Evolutionary conservation across 331 rosid genomes (phyloP), one percentile per base, ranked within the genome.

Genomic region (Quercus tomentella): DNA sequence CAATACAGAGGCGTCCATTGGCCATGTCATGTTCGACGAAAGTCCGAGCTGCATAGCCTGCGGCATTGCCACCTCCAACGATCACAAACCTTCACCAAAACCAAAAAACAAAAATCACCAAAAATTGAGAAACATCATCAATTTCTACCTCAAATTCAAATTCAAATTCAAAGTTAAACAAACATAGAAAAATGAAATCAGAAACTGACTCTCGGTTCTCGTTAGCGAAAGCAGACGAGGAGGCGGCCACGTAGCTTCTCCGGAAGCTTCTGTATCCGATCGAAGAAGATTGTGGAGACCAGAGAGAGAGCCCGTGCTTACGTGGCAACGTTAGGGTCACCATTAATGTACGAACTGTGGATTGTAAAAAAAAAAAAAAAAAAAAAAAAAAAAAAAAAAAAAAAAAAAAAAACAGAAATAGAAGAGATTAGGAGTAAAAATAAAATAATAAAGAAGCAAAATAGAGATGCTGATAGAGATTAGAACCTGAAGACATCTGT

Each of bases 11-110:
- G 20, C 98, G 96, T 16, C 98, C 99, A 79, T 93, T 87, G 26
- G 98, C 97, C 90, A 93, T 67, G 68, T 97, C 99, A 54, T 89
- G 94, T 55, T 95, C 97, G 55, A 93, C 99, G 82, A 95, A 95
- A 80, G 92, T 87, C 72, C 96, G 88, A 67, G 98, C 98, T 0
- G 99, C 98, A 70, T 95, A 95, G 16, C 99, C 99, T 14, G 99
- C 99, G 6, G 99, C 86, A 84, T 93, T 93, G 72, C 99, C 98
- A 17, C 99, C 98, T 5, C 99, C 99, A 76, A 95, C 98, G 11
- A 96, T 96, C 87, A 95, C 97, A 87, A 80, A 92, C 91, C 97
- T 94, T 41, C 45, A 41, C 45, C 12, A 41, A 41, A 41, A 37
- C 45, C 1, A 7, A 37, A 66, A 8, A 25, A 4, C 3, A 75